Evolutionary conservation across 192 early-diverging fungal species (phyloP).

Genomic region (Coemansia sp.): DNA sequence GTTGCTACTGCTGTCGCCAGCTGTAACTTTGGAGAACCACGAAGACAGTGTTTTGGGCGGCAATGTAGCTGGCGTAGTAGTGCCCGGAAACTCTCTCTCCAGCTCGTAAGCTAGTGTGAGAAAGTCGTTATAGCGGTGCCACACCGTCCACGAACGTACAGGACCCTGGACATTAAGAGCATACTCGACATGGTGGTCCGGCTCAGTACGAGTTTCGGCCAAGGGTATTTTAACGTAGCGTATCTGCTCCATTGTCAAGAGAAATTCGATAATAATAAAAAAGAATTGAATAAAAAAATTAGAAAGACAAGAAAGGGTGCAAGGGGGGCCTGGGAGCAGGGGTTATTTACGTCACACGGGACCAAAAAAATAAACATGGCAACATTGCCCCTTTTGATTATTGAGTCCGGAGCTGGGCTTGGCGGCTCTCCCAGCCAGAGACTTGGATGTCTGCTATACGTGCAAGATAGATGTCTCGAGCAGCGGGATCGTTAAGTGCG

Average conservation of each 20-base stretch:
- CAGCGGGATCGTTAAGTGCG: conserved; percentile 42
- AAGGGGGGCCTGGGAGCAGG: background rate
- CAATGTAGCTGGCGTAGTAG: conserved; percentile 63
- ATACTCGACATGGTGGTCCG: conserved; percentile 69
- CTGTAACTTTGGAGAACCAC: conserved; percentile 42
- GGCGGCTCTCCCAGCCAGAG: conserved; percentile 26
- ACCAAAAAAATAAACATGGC: background rate
- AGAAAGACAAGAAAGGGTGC: background rate
- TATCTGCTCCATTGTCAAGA: conserved; percentile 50
- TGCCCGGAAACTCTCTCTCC: conserved; percentile 65
- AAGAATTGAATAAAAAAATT: conserved; percentile 8
- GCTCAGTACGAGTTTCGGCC: conserved; percentile 44
- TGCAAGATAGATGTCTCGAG: conserved; percentile 51
- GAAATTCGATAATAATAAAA: background rate
- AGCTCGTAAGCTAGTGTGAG: conserved; percentile 68
- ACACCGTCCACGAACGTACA: conserved; percentile 84
- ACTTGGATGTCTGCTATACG: conserved; percentile 45
- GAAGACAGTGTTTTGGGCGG: conserved; percentile 78
- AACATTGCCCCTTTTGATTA: background rate
- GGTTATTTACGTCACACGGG: conserved; percentile 1
- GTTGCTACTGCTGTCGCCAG: conserved; percentile 19
- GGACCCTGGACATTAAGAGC: conserved; percentile 75
- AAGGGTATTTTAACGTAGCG: conserved; percentile 54
- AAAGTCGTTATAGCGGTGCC: conserved; percentile 87
- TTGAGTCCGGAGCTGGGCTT: conserved; percentile 28